Evolutionary conservation across 2,329 filamentous ascomycete genomes (phyloP).

Genomic region (Hirsutella minnesotensis): DNA sequence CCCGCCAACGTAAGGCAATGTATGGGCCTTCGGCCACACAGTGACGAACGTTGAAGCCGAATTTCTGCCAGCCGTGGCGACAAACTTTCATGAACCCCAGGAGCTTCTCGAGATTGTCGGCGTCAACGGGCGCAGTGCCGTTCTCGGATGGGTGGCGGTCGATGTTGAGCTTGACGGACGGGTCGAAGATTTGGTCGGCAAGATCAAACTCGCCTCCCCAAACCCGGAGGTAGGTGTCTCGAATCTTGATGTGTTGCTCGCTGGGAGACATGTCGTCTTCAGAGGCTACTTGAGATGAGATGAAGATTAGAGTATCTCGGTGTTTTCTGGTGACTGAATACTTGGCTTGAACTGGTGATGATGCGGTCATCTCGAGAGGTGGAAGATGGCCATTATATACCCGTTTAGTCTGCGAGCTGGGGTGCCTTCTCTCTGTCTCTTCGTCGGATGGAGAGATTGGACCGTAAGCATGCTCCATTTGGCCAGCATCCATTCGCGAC

Average conservation of each 20-base stretch:
- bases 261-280: background rate
- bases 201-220: conserved; percentile 3
- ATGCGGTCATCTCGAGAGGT: no score
- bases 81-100: background rate
- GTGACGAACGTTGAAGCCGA: conserved; percentile 4
- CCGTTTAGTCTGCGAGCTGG: no score
- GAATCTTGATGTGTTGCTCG: conserved; percentile 1
- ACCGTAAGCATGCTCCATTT: no score
- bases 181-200: conserved; percentile 1
- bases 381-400: no score
- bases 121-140: conserved; percentile 1
- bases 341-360: no score
- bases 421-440: no score
- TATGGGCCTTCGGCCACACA: conserved; percentile 3
- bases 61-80: conserved; percentile 2
- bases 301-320: no score
- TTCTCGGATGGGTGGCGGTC: conserved; percentile 2
- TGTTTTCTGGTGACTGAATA: no score
- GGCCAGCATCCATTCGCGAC: no score
- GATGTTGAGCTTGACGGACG: conserved; percentile 2
- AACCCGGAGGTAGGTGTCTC: conserved; percentile 2
- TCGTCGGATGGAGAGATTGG: no score
- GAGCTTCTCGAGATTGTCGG: conserved; percentile 1
- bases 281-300: no score
- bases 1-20: conserved; percentile 4